Conservation (phyloP, 2,329 filamentous ascomycete genomes). For the Penicillium sp. region DNA sequence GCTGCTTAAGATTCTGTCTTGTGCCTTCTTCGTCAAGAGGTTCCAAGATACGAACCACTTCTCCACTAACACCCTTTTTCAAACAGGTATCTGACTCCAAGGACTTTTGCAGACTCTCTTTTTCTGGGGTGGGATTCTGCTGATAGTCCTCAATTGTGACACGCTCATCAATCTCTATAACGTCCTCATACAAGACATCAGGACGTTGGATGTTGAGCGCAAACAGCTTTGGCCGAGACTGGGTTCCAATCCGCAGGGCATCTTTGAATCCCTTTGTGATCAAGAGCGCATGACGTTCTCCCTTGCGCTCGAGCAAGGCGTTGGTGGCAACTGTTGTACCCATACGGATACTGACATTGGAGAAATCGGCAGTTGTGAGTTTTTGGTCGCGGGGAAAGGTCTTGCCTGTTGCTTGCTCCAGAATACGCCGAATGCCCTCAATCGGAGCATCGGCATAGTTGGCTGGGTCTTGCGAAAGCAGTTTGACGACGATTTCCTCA, state of each 20-base stretch:
- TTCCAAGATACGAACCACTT: constrained; percentile 65
- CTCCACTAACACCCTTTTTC: constrained; percentile 53
- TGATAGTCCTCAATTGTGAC: constrained; percentile 48
- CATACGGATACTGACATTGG: constrained; percentile 70
- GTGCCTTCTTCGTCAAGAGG: constrained; percentile 54
- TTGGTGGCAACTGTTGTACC: constrained; percentile 90
- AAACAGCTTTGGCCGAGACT: constrained; percentile 80
- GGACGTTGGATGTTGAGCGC: constrained; percentile 79
- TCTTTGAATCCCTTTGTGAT: constrained; percentile 81
- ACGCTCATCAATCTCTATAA: constrained; percentile 24
- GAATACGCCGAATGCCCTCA: constrained; percentile 82
- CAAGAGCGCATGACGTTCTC: constrained; percentile 76
- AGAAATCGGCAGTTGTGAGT: constrained; percentile 41
- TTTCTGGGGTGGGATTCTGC: constrained; percentile 69
- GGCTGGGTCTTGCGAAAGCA: constrained; percentile 81
- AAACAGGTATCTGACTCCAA: constrained; percentile 9
- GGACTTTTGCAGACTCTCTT: neutral
- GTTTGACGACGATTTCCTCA: constrained; percentile 78
- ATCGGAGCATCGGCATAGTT: constrained; percentile 90
- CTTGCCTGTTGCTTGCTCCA: constrained; percentile 70
- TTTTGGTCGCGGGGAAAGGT: constrained; percentile 46
- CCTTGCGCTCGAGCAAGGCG: constrained; percentile 79
- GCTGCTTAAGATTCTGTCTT: constrained; percentile 58
- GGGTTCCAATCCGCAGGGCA: constrained; percentile 82
- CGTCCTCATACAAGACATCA: constrained; percentile 46